Evolutionary conservation across 192 early-diverging fungal genomes (phyloP).

Genomic region (Coemansia sp.): DNA sequence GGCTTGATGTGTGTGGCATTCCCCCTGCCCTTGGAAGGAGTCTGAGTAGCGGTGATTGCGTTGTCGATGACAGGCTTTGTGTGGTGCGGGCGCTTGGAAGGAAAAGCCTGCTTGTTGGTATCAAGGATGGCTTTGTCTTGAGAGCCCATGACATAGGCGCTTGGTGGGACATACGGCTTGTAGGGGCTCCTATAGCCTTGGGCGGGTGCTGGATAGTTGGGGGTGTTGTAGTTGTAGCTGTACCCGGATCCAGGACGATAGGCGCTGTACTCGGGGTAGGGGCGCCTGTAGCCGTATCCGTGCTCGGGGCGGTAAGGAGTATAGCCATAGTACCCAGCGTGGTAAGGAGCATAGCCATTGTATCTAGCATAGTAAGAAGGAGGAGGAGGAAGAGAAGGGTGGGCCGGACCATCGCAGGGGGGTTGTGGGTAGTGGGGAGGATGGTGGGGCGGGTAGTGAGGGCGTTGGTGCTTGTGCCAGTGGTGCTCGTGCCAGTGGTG

Average conservation of each 20-base stretch:
- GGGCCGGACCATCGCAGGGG: background rate
- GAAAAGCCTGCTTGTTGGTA: background rate
- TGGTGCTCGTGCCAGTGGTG: conserved; percentile 1
- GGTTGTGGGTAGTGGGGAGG: background rate
- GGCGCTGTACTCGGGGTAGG: conserved; percentile 4
- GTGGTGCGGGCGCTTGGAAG: background rate
- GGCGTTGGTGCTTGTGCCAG: background rate
- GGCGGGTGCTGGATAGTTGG: background rate
- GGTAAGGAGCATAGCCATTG: background rate
- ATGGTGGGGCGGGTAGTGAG: conserved; percentile 2
- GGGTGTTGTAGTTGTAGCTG: conserved; percentile 3
- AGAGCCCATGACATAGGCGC: background rate
- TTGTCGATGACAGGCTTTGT: background rate
- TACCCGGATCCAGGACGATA: background rate
- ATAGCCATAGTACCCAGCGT: background rate
- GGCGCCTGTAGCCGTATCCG: conserved; percentile 13
- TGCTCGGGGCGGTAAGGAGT: conserved; percentile 6
- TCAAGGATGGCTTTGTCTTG: background rate
- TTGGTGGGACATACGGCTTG: background rate
- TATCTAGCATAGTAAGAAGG: background rate
- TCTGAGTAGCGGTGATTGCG: background rate
- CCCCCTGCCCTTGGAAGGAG: background rate
- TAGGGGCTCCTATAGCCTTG: background rate
- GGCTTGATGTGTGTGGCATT: conserved; percentile 3
- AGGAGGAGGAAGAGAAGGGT: background rate